Conservation (phyloP, 805 yeast genomes). For the Cyberlindnera americana region DNA sequence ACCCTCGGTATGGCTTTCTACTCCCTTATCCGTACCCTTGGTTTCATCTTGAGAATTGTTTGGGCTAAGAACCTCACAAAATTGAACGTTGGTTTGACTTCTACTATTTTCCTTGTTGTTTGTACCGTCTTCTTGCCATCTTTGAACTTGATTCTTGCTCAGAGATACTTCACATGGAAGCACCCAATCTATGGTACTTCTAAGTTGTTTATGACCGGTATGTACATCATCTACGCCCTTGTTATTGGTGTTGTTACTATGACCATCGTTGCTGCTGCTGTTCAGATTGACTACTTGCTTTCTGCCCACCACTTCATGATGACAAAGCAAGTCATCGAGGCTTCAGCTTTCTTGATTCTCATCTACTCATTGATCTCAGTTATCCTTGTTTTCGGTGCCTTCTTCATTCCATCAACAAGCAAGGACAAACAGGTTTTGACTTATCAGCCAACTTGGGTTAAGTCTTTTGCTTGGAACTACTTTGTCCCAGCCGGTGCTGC, state of each 20-base stretch:
- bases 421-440: constrained; percentile 49
- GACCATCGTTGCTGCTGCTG: constrained; percentile 61
- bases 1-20: constrained; percentile 53
- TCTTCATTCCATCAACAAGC: constrained; percentile 50
- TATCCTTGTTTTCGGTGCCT: constrained; percentile 48
- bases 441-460: constrained; percentile 77
- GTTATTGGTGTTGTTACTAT: constrained; percentile 56
- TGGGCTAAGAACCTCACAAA: constrained; percentile 53
- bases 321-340: constrained; percentile 54
- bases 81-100: constrained; percentile 49
- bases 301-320: constrained; percentile 41
- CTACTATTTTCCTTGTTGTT: constrained; percentile 53
- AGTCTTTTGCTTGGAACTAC: constrained; percentile 56
- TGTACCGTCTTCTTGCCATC: constrained; percentile 59
- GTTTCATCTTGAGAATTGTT: constrained; percentile 53
- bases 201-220: constrained; percentile 42
- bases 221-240: constrained; percentile 49
- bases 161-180: constrained; percentile 72
- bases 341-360: constrained; percentile 44
- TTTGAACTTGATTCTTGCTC: constrained; percentile 62
- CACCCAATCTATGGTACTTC: constrained; percentile 67
- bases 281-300: constrained; percentile 56
- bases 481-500: constrained; percentile 54
- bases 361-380: constrained; percentile 56
- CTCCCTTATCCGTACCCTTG: constrained; percentile 50